Conservation (phyloP, 208 protist genomes). For the Kentomonas sorsogonicus region DNA sequence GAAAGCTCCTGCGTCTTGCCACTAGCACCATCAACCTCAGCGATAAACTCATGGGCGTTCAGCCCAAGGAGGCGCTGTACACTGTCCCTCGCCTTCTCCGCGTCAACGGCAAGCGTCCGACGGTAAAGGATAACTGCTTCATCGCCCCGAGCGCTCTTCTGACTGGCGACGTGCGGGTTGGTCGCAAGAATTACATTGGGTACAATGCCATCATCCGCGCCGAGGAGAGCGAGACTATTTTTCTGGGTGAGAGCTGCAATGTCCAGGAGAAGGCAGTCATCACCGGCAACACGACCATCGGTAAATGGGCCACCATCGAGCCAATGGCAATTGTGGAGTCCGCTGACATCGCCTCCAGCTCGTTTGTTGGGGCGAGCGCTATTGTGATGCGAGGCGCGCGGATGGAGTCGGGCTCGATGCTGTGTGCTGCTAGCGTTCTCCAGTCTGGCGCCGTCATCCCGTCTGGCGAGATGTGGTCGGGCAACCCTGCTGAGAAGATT, state of each 20-base stretch:
- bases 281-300: constrained; percentile 77
- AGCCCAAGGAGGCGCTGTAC: constrained; percentile 76
- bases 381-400: constrained; percentile 81
- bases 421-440: constrained; percentile 84
- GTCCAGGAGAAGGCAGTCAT: constrained; percentile 88
- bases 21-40: constrained; percentile 48
- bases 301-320: constrained; percentile 87
- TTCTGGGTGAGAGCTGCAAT: constrained; percentile 85
- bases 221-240: constrained; percentile 72
- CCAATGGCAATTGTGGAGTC: constrained; percentile 87
- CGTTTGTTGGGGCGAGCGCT: constrained; percentile 80
- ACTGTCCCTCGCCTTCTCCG: constrained; percentile 69
- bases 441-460: constrained; percentile 82
- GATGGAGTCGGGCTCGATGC: constrained; percentile 84
- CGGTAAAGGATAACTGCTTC: constrained; percentile 87
- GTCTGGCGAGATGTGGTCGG: constrained; percentile 90
- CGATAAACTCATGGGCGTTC: constrained; percentile 63
- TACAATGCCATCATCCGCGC: constrained; percentile 87
- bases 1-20: constrained; percentile 31
- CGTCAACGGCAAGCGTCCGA: constrained; percentile 64
- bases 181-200: constrained; percentile 87
- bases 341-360: constrained; percentile 82
- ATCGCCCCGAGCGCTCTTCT: constrained; percentile 83
- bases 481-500: constrained; percentile 87
- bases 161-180: constrained; percentile 79